Conservation (phyloP, 345 rosid species). For the Syzygium oleosum region DNA sequence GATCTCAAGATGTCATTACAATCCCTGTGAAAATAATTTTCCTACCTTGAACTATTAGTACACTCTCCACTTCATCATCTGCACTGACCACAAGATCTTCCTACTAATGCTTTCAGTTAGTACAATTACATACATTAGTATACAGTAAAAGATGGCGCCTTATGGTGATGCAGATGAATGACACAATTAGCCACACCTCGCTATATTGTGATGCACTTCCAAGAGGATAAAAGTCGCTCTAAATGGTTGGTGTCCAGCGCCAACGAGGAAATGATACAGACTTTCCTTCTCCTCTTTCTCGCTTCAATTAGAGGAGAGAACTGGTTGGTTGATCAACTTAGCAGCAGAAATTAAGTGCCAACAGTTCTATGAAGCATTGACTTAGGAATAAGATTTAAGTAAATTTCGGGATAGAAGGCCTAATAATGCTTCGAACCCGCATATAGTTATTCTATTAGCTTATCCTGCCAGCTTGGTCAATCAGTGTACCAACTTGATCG, state of each 20-base stretch:
- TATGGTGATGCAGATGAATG: not conserved
- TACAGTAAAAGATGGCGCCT: not conserved
- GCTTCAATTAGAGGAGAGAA: not conserved
- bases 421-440: slow-evolving; percentile 1
- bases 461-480: slow-evolving; percentile 49
- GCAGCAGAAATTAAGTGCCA: not conserved
- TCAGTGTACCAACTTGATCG: slow-evolving; percentile 80
- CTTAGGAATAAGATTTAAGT: not conserved
- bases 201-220: not conserved
- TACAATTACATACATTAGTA: not conserved
- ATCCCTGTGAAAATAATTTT: not conserved
- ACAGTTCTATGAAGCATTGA: not conserved
- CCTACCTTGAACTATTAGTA: not conserved
- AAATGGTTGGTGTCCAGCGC: not conserved
- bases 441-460: slow-evolving; percentile 1
- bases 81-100: not conserved
- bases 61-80: not conserved
- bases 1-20: not conserved
- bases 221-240: not conserved
- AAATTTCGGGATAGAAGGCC: slow-evolving; percentile 1
- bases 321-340: not conserved
- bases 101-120: not conserved
- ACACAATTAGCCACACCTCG: not conserved
- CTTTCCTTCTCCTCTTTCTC: not conserved
- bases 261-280: not conserved